Evolutionary conservation across 495 filamentous ascomycete species (phyloP).

Genomic region (Trichoderma asperelloides): DNA sequence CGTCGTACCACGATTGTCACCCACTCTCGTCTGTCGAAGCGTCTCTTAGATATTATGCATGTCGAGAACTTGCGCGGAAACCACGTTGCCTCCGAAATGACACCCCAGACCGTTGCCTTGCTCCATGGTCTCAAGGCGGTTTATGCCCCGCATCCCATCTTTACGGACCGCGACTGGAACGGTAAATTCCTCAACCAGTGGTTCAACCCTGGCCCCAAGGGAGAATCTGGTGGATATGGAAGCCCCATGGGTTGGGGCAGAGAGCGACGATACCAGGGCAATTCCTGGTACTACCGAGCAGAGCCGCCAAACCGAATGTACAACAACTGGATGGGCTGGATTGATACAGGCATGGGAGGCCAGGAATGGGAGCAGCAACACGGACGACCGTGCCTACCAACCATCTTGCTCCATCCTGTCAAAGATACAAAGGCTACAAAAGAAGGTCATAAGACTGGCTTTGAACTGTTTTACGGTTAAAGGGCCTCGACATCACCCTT

Average conservation of each 20-base stretch:
- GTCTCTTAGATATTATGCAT: constrained; percentile 57
- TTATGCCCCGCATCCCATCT: constrained; percentile 61
- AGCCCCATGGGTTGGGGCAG: constrained; percentile 41
- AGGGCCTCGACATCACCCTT: background rate
- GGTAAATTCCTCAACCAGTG: constrained; percentile 44
- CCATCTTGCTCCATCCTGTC: constrained; percentile 48
- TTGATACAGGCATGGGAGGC: constrained; percentile 42
- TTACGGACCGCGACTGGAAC: constrained; percentile 52
- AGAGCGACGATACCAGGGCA: constrained; percentile 47
- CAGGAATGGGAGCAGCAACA: constrained; percentile 42
- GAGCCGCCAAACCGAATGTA: constrained; percentile 47
- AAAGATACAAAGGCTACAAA: constrained; percentile 38
- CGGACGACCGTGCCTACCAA: constrained; percentile 45
- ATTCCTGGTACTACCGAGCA: constrained; percentile 50
- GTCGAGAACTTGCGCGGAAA: constrained; percentile 51
- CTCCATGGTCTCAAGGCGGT: constrained; percentile 67
- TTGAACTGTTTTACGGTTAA: constrained; percentile 11
- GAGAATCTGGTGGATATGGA: constrained; percentile 37
- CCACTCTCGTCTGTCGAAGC: constrained; percentile 52
- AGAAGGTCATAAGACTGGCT: constrained; percentile 25
- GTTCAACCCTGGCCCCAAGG: constrained; percentile 51
- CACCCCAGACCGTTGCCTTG: constrained; percentile 52
- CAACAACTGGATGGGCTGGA: constrained; percentile 54
- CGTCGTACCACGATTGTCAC: constrained; percentile 60
- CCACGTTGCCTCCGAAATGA: constrained; percentile 62